These are phyloP conservation scores for Calonectria hongkongensis DNA, from an alignment of 2,329 filamentous ascomycete species.

Conservation along the genomic window DNA sequence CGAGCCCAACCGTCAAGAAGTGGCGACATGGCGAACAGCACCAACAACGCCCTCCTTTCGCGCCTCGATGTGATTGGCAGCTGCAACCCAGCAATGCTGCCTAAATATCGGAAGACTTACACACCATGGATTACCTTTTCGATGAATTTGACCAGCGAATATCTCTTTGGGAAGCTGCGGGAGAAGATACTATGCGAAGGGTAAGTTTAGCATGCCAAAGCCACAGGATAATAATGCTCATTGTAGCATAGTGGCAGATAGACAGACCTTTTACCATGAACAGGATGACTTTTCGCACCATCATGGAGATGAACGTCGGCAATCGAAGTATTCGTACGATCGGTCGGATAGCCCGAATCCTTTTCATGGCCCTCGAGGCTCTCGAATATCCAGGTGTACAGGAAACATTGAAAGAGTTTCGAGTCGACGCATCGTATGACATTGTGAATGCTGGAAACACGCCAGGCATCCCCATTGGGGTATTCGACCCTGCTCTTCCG, in stretches of 20 bases:
- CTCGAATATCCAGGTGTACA: neutral
- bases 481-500: slow-evolving; percentile 8
- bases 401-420: slow-evolving; percentile 25
- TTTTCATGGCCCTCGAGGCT: neutral
- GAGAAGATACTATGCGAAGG: neutral
- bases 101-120: neutral
- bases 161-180: neutral
- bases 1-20: slow-evolving; percentile 20
- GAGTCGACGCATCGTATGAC: slow-evolving; percentile 30
- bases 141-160: neutral
- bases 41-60: slow-evolving; percentile 15
- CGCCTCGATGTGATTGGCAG: slow-evolving; percentile 26
- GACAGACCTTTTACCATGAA: neutral
- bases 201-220: neutral
- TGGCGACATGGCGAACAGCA: neutral
- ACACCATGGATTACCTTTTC: neutral
- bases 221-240: neutral
- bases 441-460: neutral
- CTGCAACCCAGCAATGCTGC: neutral
- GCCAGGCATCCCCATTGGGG: slow-evolving; percentile 15
- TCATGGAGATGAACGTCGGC: neutral
- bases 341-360: neutral
- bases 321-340: neutral
- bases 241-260: neutral
- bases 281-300: neutral